Conservation (phyloP, 805 yeast genomes). For the Ogataea polymorpha region DNA sequence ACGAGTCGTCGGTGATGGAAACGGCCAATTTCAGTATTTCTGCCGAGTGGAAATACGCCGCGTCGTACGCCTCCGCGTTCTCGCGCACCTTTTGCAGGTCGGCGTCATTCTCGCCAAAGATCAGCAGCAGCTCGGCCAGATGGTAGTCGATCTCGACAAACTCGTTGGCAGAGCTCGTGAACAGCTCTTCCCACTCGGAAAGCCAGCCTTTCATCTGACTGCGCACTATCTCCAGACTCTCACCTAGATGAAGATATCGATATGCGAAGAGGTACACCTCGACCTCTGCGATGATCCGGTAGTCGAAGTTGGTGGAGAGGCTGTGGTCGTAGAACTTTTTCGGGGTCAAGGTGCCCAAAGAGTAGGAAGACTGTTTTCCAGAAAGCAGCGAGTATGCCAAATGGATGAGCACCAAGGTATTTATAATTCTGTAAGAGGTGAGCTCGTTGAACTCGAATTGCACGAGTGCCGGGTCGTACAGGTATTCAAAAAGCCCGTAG, state of each 20-base stretch:
- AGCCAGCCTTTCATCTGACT: conserved; percentile 57
- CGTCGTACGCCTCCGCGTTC: conserved; percentile 18
- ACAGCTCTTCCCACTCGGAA: conserved; percentile 65
- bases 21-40: conserved; percentile 41
- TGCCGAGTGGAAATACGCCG: conserved; percentile 39
- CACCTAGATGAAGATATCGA: conserved; percentile 48
- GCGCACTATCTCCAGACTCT: conserved; percentile 10
- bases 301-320: conserved; percentile 73
- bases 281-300: conserved; percentile 77
- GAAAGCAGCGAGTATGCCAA: conserved; percentile 61
- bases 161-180: conserved; percentile 69
- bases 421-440: conserved; percentile 64
- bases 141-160: conserved; percentile 71
- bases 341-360: conserved; percentile 46
- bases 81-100: conserved; percentile 3
- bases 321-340: conserved; percentile 42
- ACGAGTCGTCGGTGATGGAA: conserved; percentile 41
- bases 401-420: conserved; percentile 67
- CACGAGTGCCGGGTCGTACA: conserved; percentile 23
- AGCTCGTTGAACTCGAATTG: conserved; percentile 41
- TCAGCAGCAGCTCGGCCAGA: conserved; percentile 52
- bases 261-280: conserved; percentile 57
- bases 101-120: conserved; percentile 20
- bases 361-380: conserved; percentile 37
- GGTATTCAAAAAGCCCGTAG: conserved; percentile 36